Conservation (phyloP, 352 stramenopile species). For the Phytopythium ostracodes region DNA sequence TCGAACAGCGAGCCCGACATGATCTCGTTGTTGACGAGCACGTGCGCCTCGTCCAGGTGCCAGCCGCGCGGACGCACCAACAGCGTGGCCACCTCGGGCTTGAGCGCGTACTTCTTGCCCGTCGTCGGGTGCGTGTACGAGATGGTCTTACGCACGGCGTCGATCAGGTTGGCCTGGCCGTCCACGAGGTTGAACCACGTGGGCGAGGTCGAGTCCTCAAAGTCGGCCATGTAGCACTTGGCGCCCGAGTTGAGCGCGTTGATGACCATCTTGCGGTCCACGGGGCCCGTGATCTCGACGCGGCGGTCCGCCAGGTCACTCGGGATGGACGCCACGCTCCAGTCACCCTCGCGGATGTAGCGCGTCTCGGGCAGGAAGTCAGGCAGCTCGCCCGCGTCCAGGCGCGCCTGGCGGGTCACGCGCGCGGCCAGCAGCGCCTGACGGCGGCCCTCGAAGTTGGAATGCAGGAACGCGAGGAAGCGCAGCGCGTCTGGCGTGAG, state of each 20-base stretch:
- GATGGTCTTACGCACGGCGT: slow-evolving; percentile 91
- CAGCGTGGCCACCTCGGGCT: slow-evolving; percentile 81
- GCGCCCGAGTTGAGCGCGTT: slow-evolving; percentile 95
- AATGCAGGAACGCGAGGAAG: slow-evolving; percentile 90
- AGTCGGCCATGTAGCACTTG: slow-evolving; percentile 96
- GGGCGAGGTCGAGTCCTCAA: slow-evolving; percentile 92
- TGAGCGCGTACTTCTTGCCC: slow-evolving; percentile 74
- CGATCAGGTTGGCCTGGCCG: slow-evolving; percentile 91
- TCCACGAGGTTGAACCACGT: slow-evolving; percentile 94
- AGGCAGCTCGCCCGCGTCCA: slow-evolving; percentile 86
- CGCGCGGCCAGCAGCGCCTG: slow-evolving; percentile 46
- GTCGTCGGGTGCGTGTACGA: slow-evolving; percentile 63
- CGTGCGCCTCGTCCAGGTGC: slow-evolving; percentile 94
- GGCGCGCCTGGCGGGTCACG: slow-evolving; percentile 57
- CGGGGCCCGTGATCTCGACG: slow-evolving; percentile 95
- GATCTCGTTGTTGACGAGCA: slow-evolving; percentile 92
- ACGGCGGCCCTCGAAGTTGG: slow-evolving; percentile 76
- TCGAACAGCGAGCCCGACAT: slow-evolving; percentile 93
- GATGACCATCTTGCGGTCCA: slow-evolving; percentile 97
- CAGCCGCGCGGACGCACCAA: slow-evolving; percentile 92
- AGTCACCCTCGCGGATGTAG: slow-evolving; percentile 81
- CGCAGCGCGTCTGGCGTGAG: slow-evolving; percentile 88
- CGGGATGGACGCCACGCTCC: slow-evolving; percentile 76
- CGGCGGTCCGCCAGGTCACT: slow-evolving; percentile 87
- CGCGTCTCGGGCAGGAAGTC: slow-evolving; percentile 85